Base-by-base conservation (phyloP, 2,329 filamentous ascomycete genomes). In the Penicillium sp. region DNA sequence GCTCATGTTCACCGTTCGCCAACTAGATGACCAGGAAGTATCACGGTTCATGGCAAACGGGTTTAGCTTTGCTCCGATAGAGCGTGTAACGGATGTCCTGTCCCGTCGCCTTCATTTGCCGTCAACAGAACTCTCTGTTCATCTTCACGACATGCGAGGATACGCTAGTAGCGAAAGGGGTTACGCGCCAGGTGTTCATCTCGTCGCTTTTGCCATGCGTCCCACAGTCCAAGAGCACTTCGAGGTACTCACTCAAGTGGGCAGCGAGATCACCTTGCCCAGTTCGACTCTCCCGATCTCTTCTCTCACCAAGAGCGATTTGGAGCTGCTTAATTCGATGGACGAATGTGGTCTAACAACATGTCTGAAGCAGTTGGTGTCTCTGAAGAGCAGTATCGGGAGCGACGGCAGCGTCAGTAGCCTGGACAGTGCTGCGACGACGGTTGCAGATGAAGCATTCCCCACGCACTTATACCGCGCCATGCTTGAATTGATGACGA, bases 1-100 rank as follows among this genome's bases (percentile, higher is more conserved):
- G 54, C 79, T 95, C 47, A 83, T 96, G 69, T 91, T 95, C 64
- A 80, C 95, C 9, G 87, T 91, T 5, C 87, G 86, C 11, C 81
- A 81, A 45, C 78, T 88, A 1, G 77, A 73, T 33, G 77, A 77
- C 33, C 75, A 80, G 0, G 88, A 91, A 35, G 46, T 82, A 0
- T 79, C 83, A 52, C 80, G 81, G 26, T 79, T 96, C 14, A 82
- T 87, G 60, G 84, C 89, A 1, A 77, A 82, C 11, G 91, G 91
- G 1, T 95, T 86, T 69, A 83, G 88, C n/a, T 96, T 96, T 64
- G 88, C 88, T 2, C 80, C 83, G 33, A 74, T 86, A 12, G 80
- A 81, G 56, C 85, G 91, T 59, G 86, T 96, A 26, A 80, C 83
- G 12, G 79, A 83, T 18, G 83, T 84, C 43, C 84, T 96, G 60